A percentile compares a stretch with the other conserved stretches of the same genome.
phyloP scores from a whole-genome alignment of 441 rosid genomes.

The Syzygium syzygioides region DNA sequence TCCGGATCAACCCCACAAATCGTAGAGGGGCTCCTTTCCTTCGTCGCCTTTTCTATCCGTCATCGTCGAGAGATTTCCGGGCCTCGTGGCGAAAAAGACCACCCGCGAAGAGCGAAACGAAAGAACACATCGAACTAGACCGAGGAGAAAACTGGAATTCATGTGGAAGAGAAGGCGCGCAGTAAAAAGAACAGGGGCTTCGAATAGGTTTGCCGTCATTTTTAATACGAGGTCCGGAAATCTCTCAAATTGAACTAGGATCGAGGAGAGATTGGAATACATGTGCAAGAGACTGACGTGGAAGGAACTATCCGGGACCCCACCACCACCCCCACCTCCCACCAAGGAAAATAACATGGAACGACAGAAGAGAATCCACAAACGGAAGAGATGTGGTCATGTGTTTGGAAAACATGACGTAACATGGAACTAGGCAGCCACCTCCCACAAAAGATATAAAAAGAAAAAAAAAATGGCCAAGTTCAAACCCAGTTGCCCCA shows the following conservation, averaged over 20 bases:
- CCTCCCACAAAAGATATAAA: background rate
- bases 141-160: background rate
- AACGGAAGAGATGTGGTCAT: background rate
- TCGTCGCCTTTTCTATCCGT: background rate
- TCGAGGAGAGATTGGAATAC: background rate
- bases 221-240: too few species aligned
- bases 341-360: too few species aligned
- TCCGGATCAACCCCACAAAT: rapidly evolving
- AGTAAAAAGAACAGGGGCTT: too few species aligned
- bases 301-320: background rate
- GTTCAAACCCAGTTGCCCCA: background rate
- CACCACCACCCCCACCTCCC: too few species aligned
- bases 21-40: too few species aligned
- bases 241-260: too few species aligned
- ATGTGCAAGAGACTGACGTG: background rate
- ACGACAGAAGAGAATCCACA: background rate
- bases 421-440: background rate
- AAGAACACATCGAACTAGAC: too few species aligned
- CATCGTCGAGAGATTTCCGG: background rate
- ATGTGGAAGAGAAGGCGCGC: background rate
- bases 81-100: too few species aligned
- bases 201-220: too few species aligned
- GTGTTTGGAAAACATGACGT: background rate
- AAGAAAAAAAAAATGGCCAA: background rate
- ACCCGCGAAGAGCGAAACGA: too few species aligned